Percentiles rank a stretch among this genome's conserved stretches.
These are phyloP conservation scores for Codiaeum variegatum DNA, from an alignment of 441 rosid species.

Conservation along the genomic window DNA sequence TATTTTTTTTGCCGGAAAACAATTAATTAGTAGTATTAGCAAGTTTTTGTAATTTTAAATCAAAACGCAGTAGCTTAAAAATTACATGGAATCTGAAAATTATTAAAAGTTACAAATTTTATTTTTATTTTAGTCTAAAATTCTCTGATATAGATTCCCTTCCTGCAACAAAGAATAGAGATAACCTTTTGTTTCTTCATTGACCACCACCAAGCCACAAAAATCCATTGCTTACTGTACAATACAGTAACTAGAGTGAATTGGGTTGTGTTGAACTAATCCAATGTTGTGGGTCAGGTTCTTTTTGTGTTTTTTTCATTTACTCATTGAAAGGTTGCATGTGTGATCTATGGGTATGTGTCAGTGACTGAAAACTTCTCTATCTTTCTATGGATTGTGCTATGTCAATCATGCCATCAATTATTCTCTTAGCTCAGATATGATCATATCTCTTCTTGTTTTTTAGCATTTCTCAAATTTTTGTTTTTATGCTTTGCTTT, in stretches of 20 bases:
- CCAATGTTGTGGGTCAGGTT: conserved; percentile 25
- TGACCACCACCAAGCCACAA: neutral
- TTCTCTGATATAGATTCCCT: conserved; percentile 12
- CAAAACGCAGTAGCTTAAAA: neutral
- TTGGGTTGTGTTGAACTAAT: conserved; percentile 1
- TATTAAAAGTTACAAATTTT: neutral
- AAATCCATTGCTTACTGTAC: neutral
- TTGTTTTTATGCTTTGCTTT: neutral
- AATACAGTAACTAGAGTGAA: neutral
- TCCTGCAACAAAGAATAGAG: neutral
- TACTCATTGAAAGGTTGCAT: conserved; percentile 7
- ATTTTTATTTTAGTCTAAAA: neutral
- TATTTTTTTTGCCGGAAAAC: no score
- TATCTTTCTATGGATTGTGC: conserved; percentile 3
- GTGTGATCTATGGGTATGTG: conserved; percentile 21
- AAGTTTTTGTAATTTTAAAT: neutral
- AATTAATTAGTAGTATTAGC: neutral
- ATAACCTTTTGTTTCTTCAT: conserved; percentile 1
- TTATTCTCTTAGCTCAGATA: conserved; percentile 15
- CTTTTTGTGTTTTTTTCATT: neutral
- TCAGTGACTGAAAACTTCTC: conserved; percentile 29
- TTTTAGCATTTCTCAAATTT: conserved; percentile 4
- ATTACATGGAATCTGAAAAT: neutral
- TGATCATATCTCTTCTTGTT: conserved; percentile 8
- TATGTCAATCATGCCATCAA: conserved; percentile 26